Evolutionary conservation across 345 rosid genomes (phyloP).

Genomic region (Conringia planisiliqua): DNA sequence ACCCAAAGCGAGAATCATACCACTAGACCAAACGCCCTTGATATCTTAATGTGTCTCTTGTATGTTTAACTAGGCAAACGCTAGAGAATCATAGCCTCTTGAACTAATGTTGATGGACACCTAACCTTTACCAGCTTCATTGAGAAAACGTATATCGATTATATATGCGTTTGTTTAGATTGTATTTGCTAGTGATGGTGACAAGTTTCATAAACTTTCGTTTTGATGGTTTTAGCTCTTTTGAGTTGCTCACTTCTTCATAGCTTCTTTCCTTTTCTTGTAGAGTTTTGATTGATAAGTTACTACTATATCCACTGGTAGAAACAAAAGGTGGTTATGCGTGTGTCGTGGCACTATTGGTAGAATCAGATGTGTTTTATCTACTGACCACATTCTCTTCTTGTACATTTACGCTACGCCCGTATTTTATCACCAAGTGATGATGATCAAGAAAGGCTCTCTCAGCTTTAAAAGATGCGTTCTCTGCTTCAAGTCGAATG

Average conservation of each 20-base stretch:
- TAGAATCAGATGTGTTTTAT: neutral
- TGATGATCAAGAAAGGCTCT: neutral
- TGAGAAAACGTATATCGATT: neutral
- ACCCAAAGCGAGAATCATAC: constrained; percentile 94
- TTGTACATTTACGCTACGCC: neutral
- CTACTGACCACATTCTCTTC: neutral
- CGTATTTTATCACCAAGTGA: neutral
- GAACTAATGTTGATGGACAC: too few species aligned
- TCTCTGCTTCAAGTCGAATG: too few species aligned
- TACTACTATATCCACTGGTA: neutral
- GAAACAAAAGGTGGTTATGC: neutral
- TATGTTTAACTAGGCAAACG: too few species aligned
- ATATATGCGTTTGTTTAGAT: neutral
- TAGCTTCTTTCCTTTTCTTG: neutral
- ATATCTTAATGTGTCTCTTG: rapidly evolving
- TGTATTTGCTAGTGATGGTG: neutral
- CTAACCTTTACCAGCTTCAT: neutral
- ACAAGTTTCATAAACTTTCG: neutral
- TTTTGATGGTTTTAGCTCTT: neutral
- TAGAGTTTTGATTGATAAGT: too few species aligned
- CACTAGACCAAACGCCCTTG: constrained; percentile 82
- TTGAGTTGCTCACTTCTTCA: neutral
- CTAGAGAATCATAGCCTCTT: too few species aligned
- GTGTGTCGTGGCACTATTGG: neutral
- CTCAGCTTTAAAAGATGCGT: too few species aligned